Evolutionary conservation across 306 rosid species (phyloP).

Genomic region (Chamaecrista fasciculata): DNA sequence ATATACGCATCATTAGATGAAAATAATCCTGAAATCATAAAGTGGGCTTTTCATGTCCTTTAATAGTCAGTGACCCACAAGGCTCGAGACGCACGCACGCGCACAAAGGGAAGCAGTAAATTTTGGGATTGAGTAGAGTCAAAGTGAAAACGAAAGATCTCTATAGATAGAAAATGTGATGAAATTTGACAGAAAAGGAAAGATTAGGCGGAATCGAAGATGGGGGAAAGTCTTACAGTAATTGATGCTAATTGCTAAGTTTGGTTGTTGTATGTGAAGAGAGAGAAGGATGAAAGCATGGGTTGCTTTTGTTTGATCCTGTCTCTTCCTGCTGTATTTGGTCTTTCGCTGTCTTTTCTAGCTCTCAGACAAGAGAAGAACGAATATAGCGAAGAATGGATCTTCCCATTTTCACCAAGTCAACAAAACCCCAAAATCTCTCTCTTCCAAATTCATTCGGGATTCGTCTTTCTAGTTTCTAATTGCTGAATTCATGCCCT

Average conservation of each 20-base stretch:
- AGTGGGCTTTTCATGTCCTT: background rate
- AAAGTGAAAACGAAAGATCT: conserved; percentile 6
- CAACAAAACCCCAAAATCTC: conserved; percentile 39
- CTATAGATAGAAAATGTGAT: background rate
- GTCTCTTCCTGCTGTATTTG: conserved; percentile 30
- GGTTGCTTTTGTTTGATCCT: conserved; percentile 26
- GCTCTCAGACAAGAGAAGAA: conserved; percentile 47
- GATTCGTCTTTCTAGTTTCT: background rate
- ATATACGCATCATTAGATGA: background rate
- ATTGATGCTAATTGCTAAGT: conserved; percentile 35
- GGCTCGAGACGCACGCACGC: background rate
- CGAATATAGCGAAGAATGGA: conserved; percentile 38
- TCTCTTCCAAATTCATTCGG: background rate
- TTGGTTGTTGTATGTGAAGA: background rate
- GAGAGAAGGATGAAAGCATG: conserved; percentile 18
- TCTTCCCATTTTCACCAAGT: conserved; percentile 44
- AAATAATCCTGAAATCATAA: background rate
- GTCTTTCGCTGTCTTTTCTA: conserved; percentile 34
- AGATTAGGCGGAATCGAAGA: conserved; percentile 3
- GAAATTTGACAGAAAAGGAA: background rate
- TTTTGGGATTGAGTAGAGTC: background rate
- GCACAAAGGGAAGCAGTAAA: background rate
- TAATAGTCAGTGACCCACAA: background rate
- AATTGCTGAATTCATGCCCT: background rate
- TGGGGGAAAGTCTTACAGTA: conserved; percentile 32